phyloP scores from a whole-genome alignment of 352 stramenopile genomes.

The Phytophthora sojae region DNA sequence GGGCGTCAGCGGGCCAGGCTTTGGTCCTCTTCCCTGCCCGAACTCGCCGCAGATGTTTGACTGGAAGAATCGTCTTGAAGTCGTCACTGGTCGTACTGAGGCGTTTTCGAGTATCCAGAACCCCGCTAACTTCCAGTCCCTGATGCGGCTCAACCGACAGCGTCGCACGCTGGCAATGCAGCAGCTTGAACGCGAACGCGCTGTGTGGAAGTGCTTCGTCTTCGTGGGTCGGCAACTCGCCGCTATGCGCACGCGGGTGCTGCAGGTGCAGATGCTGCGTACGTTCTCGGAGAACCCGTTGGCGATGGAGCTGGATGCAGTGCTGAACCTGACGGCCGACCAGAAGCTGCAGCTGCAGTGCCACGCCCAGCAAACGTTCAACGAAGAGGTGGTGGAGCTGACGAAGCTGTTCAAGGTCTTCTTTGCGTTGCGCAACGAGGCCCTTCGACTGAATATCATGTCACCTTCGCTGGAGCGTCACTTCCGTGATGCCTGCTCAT shows the following conservation, averaged over 20 bases:
- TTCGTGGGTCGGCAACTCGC: slow-evolving; percentile 63
- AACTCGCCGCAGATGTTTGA: slow-evolving; percentile 66
- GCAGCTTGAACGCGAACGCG: slow-evolving; percentile 53
- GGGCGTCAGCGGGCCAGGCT: slow-evolving; percentile 63
- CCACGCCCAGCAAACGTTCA: slow-evolving; percentile 69
- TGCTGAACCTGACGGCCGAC: slow-evolving; percentile 58
- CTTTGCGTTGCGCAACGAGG: slow-evolving; percentile 71
- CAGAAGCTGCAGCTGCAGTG: slow-evolving; percentile 76
- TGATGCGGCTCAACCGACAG: slow-evolving; percentile 83
- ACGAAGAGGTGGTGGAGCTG: slow-evolving; percentile 64
- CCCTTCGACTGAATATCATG: slow-evolving; percentile 70
- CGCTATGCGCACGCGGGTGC: slow-evolving; percentile 58
- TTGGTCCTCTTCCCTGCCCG: slow-evolving; percentile 48
- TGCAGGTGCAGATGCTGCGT: slow-evolving; percentile 74
- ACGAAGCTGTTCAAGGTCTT: slow-evolving; percentile 87
- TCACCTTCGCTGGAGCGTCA: slow-evolving; percentile 73
- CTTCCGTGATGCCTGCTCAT: slow-evolving; percentile 71
- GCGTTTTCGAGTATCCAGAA: slow-evolving; percentile 78
- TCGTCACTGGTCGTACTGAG: slow-evolving; percentile 73
- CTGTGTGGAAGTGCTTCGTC: slow-evolving; percentile 70
- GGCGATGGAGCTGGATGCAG: slow-evolving; percentile 49
- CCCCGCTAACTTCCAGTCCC: slow-evolving; percentile 64
- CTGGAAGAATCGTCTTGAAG: slow-evolving; percentile 67
- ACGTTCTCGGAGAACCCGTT: slow-evolving; percentile 51
- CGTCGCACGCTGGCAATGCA: slow-evolving; percentile 62